These are phyloP conservation scores for Aspergillus brunneoviolaceus DNA, from an alignment of 2,329 filamentous ascomycete species.

Conservation along the genomic window DNA sequence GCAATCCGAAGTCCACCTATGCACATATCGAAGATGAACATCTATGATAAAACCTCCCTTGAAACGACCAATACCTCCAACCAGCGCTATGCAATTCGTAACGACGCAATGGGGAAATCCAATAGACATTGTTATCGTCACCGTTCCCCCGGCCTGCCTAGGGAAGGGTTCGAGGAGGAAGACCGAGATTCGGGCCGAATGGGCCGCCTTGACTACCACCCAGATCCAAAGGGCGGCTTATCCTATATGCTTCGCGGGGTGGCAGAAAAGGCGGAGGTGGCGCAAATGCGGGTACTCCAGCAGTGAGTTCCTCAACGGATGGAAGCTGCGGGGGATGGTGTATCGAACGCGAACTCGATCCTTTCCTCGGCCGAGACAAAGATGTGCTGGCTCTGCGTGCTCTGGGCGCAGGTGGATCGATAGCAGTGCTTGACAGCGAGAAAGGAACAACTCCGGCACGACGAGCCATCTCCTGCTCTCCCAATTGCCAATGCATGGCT, in stretches of 20 bases:
- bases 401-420: constrained; percentile 47
- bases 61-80: constrained; percentile 37
- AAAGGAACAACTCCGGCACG: constrained; percentile 89
- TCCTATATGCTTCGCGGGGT: constrained; percentile 38
- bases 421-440: constrained; percentile 60
- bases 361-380: constrained; percentile 40
- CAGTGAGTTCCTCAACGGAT: constrained; percentile 48
- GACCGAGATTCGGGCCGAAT: constrained; percentile 32
- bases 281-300: constrained; percentile 48
- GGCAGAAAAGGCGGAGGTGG: constrained; percentile 34
- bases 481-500: constrained; percentile 97
- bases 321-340: constrained; percentile 38
- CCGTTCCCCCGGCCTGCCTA: constrained; percentile 17
- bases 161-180: constrained; percentile 39
- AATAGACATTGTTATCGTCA: constrained; percentile 19
- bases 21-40: constrained; percentile 21
- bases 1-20: constrained; percentile 11
- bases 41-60: constrained; percentile 31
- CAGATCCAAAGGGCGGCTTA: constrained; percentile 33
- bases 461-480: constrained; percentile 88
- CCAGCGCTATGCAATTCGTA: constrained; percentile 43
- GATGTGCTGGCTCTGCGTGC: constrained; percentile 40
- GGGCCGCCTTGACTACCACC: constrained; percentile 31
- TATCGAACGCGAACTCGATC: constrained; percentile 40
- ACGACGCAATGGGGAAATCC: constrained; percentile 27